Evolutionary conservation across 2,329 filamentous ascomycete species (phyloP).

Genomic region (Penicillium sp.): DNA sequence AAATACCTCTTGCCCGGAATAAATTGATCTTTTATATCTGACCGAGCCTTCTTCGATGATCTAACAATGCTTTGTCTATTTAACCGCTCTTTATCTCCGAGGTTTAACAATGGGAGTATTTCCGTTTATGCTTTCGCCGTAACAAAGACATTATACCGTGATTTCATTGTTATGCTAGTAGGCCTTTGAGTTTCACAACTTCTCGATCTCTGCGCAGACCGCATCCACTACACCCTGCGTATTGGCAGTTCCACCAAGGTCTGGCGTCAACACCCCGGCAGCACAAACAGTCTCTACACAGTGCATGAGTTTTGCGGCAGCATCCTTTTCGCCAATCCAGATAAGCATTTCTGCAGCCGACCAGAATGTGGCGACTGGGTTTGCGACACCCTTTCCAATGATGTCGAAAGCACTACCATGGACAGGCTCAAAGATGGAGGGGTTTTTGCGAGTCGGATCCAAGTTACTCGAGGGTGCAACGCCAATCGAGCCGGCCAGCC

Average conservation of each 20-base stretch:
- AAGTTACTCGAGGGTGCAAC: constrained; percentile 71
- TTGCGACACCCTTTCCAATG: constrained; percentile 62
- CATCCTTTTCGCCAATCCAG: constrained; percentile 63
- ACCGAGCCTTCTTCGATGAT: no score
- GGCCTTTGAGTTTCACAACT: constrained; percentile 4
- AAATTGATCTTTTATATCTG: no score
- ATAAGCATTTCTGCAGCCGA: constrained; percentile 69
- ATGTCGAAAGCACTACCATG: constrained; percentile 69
- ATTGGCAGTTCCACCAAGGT: constrained; percentile 61
- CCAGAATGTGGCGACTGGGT: constrained; percentile 70
- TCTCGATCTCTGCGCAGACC: constrained; percentile 56
- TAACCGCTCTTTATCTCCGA: no score
- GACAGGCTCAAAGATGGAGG: constrained; percentile 67
- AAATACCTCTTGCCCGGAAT: no score
- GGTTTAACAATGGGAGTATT: no score
- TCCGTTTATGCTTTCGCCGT: no score
- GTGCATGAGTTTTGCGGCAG: constrained; percentile 60
- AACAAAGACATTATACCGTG: no score
- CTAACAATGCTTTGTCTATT: no score
- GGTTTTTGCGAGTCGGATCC: constrained; percentile 64
- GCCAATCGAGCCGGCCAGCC: constrained; percentile 70
- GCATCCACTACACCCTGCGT: constrained; percentile 64
- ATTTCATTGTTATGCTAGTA: no score
- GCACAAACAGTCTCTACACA: constrained; percentile 64
- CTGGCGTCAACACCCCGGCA: constrained; percentile 57